Conservation (phyloP, 2,329 filamentous ascomycete genomes). For the Thielaviopsis euricoi region DNA sequence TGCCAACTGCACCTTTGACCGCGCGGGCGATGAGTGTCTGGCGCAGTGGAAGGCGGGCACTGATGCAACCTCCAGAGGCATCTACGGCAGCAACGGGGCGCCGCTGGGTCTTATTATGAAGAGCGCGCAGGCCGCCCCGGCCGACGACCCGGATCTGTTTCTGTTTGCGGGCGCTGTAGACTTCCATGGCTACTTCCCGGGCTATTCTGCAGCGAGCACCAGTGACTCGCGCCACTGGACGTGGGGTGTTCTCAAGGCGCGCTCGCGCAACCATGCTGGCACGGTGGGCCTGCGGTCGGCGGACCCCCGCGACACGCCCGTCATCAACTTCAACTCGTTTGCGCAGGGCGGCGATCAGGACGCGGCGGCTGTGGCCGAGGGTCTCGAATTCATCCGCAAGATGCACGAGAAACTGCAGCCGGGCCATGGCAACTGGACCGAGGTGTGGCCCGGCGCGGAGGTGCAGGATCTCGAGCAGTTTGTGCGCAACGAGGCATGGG, state of each 20-base stretch:
- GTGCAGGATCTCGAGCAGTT: conserved; percentile 13
- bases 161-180: conserved; percentile 36
- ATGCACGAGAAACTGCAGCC: conserved; percentile 15
- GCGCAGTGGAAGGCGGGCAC: conserved; percentile 5
- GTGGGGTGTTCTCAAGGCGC: conserved; percentile 33
- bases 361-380: conserved; percentile 22
- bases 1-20: conserved; percentile 5
- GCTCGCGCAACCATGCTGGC: conserved; percentile 39
- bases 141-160: conserved; percentile 33
- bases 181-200: conserved; percentile 40
- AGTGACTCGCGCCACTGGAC: conserved; percentile 25
- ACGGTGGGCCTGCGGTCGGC: conserved; percentile 42
- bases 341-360: conserved; percentile 30
- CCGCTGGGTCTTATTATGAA: conserved; percentile 13
- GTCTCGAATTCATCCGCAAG: conserved; percentile 18
- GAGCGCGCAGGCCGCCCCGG: neutral
- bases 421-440: conserved; percentile 10
- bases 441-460: conserved; percentile 11
- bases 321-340: conserved; percentile 44
- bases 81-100: conserved; percentile 12
- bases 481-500: conserved; percentile 28
- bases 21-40: conserved; percentile 10
- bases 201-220: conserved; percentile 30
- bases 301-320: conserved; percentile 45
- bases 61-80: conserved; percentile 1